Percentiles rank a stretch among this genome's conserved stretches.
Evolutionary conservation across 2,329 filamentous ascomycete genomes (phyloP).

Genomic region (Trichoderma sp.): DNA sequence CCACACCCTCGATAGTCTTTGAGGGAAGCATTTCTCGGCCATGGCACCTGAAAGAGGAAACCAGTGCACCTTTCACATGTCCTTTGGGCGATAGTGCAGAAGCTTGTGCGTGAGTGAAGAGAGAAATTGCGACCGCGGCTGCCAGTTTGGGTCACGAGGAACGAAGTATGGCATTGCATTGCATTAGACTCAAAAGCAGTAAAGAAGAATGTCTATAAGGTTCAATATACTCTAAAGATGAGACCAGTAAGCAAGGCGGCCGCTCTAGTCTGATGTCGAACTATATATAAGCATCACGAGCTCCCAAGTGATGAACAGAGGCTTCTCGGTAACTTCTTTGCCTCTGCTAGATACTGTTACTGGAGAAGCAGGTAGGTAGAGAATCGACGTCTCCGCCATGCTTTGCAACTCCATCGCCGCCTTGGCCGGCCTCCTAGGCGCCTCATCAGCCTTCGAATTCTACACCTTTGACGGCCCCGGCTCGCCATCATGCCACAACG

Average conservation of each 20-base stretch:
- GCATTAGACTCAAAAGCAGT: neutral
- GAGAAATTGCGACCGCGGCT: constrained; percentile 4
- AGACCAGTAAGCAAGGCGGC: neutral
- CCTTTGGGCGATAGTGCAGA: neutral
- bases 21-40: neutral
- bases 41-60: neutral
- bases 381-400: too few relatives aligned
- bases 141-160: constrained; percentile 1
- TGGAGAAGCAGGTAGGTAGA: too few relatives aligned
- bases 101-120: neutral
- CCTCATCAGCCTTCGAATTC: constrained; percentile 38
- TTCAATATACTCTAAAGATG: neutral
- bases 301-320: neutral
- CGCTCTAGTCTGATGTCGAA: neutral
- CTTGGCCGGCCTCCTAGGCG: constrained; percentile 18
- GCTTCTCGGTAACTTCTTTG: too few relatives aligned
- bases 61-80: constrained; percentile 3
- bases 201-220: neutral
- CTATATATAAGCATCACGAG: neutral
- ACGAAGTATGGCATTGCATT: neutral
- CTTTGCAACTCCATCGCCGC: constrained; percentile 1
- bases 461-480: constrained; percentile 57
- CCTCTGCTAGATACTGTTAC: too few relatives aligned
- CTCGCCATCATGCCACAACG: constrained; percentile 52
- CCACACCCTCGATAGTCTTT: neutral